Percentiles rank a stretch among this genome's conserved stretches.
These are phyloP conservation scores for Decorospora gaudefroyi DNA, from an alignment of 2,329 filamentous ascomycete species.

Conservation along the genomic window DNA sequence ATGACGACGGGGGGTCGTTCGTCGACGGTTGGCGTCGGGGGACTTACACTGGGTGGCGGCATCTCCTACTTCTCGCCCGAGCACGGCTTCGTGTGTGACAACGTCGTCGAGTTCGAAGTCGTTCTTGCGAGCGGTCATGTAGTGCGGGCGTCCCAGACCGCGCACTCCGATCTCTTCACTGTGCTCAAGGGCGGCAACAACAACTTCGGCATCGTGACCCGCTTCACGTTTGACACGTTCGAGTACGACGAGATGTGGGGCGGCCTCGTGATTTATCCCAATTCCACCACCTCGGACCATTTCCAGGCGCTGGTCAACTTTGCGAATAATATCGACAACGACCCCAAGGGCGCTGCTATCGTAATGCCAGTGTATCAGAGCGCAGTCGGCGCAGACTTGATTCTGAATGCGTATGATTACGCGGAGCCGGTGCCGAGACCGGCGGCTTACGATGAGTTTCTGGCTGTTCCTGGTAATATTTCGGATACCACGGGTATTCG, in stretches of 20 bases:
- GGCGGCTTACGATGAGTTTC: conserved; percentile 28
- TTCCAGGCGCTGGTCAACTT: conserved; percentile 33
- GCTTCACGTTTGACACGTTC: conserved; percentile 32
- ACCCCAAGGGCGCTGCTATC: conserved; percentile 25
- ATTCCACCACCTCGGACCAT: conserved; percentile 21
- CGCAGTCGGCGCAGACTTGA: conserved; percentile 13
- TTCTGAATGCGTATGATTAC: conserved; percentile 33
- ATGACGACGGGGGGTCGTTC: conserved; percentile 34
- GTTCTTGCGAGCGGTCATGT: conserved; percentile 41
- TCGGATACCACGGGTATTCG: conserved; percentile 29
- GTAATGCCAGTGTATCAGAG: conserved; percentile 29
- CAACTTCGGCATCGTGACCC: conserved; percentile 46
- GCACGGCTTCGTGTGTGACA: conserved; percentile 39
- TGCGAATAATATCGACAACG: conserved; percentile 21
- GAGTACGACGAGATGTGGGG: conserved; percentile 41
- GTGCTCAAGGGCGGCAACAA: conserved; percentile 43
- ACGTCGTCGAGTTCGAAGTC: conserved; percentile 39
- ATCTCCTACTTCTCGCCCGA: conserved; percentile 37
- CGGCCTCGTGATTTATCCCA: conserved; percentile 36
- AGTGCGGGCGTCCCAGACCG: conserved; percentile 24
- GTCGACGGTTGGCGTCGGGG: conserved; percentile 32
- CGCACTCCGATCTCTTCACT: conserved; percentile 36
- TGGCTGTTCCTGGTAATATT: conserved; percentile 31
- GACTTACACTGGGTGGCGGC: conserved; percentile 36
- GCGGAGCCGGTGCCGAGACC: conserved; percentile 24